Conservation (phyloP, 176 grass and related monocot genomes). For the Carex littledalei region DNA sequence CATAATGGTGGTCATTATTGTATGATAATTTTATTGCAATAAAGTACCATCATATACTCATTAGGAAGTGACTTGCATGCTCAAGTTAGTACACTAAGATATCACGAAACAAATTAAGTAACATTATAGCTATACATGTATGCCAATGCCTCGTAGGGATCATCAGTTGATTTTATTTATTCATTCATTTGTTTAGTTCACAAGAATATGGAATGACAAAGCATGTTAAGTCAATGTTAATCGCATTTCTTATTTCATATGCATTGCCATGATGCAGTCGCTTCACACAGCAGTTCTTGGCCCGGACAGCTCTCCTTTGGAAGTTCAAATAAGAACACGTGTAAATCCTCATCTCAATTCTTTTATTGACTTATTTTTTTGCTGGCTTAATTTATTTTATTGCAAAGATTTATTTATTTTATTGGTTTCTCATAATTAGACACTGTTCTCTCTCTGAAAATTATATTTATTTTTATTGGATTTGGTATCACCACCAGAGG, state of each 20-base stretch:
- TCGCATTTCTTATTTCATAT: constrained; percentile 21
- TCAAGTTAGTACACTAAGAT: background rate
- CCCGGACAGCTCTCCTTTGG: constrained; percentile 75
- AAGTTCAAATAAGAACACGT: constrained; percentile 98
- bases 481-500: constrained; percentile 37
- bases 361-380: background rate
- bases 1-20: background rate
- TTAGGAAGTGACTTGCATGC: background rate
- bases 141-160: background rate
- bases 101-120: background rate
- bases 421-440: constrained; percentile 2
- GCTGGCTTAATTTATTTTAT: background rate
- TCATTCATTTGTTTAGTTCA: constrained; percentile 18
- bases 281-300: constrained; percentile 91
- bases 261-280: constrained; percentile 47
- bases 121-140: background rate
- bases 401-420: no score
- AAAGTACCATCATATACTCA: background rate
- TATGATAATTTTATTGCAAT: background rate
- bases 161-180: background rate
- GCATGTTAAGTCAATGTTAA: constrained; percentile 1
- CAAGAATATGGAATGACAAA: constrained; percentile 2
- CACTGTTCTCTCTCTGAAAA: background rate
- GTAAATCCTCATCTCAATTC: constrained; percentile 1
- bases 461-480: background rate